A percentile compares a stretch with the other conserved stretches of the same genome.
phyloP scores from a whole-genome alignment of 1,284 basidiomycete species.

The Microbotryomycetes sp. region DNA sequence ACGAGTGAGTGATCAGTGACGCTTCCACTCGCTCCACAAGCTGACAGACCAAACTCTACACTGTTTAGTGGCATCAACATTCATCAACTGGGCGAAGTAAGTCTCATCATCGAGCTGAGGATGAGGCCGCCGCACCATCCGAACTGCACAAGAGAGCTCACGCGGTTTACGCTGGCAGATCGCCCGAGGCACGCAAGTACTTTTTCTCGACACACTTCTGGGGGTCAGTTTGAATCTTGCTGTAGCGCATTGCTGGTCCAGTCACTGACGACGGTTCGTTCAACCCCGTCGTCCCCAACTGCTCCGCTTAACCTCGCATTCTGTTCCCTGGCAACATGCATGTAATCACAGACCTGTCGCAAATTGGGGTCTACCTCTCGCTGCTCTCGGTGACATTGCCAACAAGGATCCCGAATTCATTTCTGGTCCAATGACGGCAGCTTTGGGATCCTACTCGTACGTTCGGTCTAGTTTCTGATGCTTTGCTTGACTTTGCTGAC shows the following conservation, averaged over 20 bases:
- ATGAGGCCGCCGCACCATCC: background rate
- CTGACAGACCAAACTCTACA: too few relatives aligned
- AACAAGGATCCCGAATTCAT: constrained; percentile 89
- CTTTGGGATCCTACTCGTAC: constrained; percentile 82
- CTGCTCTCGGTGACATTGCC: constrained; percentile 75
- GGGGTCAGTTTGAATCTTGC: constrained; percentile 18
- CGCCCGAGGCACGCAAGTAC: constrained; percentile 80
- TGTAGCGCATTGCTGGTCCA: background rate
- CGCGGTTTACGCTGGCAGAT: too few relatives aligned
- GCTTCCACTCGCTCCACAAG: too few relatives aligned
- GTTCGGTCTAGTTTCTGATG: constrained; percentile 42
- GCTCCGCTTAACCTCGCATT: background rate
- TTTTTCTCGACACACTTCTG: constrained; percentile 56
- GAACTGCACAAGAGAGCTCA: too few relatives aligned
- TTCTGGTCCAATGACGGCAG: constrained; percentile 88
- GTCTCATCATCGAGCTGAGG: background rate
- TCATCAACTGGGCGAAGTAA: constrained; percentile 68
- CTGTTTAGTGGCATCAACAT: constrained; percentile 46
- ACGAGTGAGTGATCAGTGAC: too few relatives aligned
- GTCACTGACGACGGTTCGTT: background rate
- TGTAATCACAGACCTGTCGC: constrained; percentile 58
- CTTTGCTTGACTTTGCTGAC: background rate
- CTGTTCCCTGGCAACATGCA: background rate
- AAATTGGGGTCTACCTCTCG: constrained; percentile 93
- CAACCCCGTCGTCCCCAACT: background rate